Base-by-base conservation (phyloP, 352 stramenopile species). In the Pythium insidiosum region DNA sequence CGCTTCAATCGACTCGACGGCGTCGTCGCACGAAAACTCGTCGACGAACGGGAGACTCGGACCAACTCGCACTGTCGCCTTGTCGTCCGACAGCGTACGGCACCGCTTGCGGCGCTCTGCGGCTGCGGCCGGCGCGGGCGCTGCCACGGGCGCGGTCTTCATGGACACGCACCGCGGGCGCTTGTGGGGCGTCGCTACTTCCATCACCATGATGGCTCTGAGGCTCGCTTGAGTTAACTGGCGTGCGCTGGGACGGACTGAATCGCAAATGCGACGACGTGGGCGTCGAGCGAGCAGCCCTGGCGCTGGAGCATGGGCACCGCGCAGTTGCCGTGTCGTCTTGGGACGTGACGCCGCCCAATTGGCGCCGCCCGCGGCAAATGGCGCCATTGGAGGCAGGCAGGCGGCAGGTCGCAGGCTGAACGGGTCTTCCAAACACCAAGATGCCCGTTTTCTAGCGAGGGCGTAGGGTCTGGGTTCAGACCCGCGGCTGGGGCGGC, bases 31-130 rank as follows among this genome's bases (percentile, higher is more conserved):
- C 15, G 56, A 53, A 28, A 69, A 60, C 34, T 69, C 56, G 22
- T 57, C 47, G 18, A 69, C 31, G 38, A 69, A 69, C 44, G 60
- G 60, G 19, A 66, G 53, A 18, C 15, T 15, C 12, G 60, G 60
- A 0, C 56, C 60, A 4, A 21, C 43, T 18, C 60, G 60, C 15
- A 43, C 22, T 2, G 49, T 37, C 13, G n/a, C 26, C 41, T 33
- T 64, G 38, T 36, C 43, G 25, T 58, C 4, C 21, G 15, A 25
- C 12, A 34, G 7, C 20, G 36, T 40, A 13, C 52, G n/a, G 46
- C 16, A 37, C 18, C 5, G 49, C 44, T 48, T 63, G 34, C 22
- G 50, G n/a, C n/a, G n/a, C n/a, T 54, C 33, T 59, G 9, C 23
- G 58, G 24, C 34, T 50, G 37, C 43, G 50, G 37, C 18, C 47